phyloP scores from a whole-genome alignment of 805 yeast genomes.

The Wickerhamiella brachini region DNA sequence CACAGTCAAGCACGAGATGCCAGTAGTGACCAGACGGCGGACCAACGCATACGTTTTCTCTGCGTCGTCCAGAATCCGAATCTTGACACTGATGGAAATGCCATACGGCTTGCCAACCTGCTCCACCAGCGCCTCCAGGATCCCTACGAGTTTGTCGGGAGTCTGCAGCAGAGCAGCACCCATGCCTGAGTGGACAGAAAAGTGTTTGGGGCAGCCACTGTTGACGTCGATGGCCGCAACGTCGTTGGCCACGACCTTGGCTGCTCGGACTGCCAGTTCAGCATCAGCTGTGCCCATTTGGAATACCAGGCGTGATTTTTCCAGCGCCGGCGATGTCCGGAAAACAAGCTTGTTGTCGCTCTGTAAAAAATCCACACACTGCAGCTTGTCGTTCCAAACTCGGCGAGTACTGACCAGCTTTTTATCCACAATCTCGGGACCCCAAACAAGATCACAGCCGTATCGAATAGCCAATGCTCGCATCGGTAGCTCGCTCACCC shows the following conservation, averaged over 20 bases:
- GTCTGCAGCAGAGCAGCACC: conserved; percentile 83
- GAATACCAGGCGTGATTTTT: conserved; percentile 57
- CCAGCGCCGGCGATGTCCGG: conserved; percentile 53
- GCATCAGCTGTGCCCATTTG: conserved; percentile 86
- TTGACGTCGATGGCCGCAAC: conserved; percentile 90
- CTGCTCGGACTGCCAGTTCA: conserved; percentile 79
- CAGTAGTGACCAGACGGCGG: conserved; percentile 48
- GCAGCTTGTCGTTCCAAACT: conserved; percentile 33
- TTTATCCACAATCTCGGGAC: conserved; percentile 86
- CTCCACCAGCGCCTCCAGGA: conserved; percentile 52
- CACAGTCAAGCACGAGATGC: conserved; percentile 71
- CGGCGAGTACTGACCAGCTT: conserved; percentile 63
- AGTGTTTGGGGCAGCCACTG: conserved; percentile 96
- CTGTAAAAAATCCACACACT: conserved; percentile 25
- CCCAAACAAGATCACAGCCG: conserved; percentile 95
- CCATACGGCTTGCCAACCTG: conserved; percentile 65
- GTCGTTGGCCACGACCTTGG: conserved; percentile 62
- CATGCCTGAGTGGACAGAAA: conserved; percentile 91
- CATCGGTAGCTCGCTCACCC: conserved; percentile 90
- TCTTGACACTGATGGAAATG: conserved; percentile 84
- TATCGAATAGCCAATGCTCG: conserved; percentile 63
- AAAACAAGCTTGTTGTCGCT: conserved; percentile 42
- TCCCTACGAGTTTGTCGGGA: conserved; percentile 65
- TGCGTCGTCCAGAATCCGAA: conserved; percentile 56
- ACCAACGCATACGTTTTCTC: conserved; percentile 51